Base-by-base conservation (phyloP, 495 filamentous ascomycete species). In the Lentithecium fluviatile region DNA sequence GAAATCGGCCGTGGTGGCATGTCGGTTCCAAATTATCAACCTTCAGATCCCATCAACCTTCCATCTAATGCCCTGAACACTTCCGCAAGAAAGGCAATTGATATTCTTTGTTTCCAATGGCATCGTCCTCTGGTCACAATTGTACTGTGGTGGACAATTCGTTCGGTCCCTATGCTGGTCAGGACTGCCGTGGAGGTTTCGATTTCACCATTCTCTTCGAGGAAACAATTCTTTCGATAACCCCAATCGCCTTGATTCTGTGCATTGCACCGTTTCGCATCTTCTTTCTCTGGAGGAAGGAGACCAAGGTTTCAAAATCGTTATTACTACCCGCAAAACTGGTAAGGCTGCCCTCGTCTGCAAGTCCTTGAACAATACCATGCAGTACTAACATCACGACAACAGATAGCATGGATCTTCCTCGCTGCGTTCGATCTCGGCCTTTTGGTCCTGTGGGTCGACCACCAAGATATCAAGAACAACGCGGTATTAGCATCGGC, bases 191-290 rank as follows among this genome's bases (percentile, higher is more conserved):
- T 17, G 55, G 56, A 38, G 66, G 66, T 0, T 69, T 69, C 42
- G 66, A 69, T 24, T 69, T 69, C 50, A 69, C 66, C 1, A 29
- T 69, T 3, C 36, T 65, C 10, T 69, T 69, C 37, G 62, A 66
- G 75, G 75, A 53, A 73, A 72, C 48, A 81, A 58, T 88, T 67
- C 84, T 88, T 52, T 88, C 86, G 64, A 84, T 82, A 32, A 19
- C 25, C 10, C 84, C 24, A 67, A 36, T 83, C 21, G 72, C 85
- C 24, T 67, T 86, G 26, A 60, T 81, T 19, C 56, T 65, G 20
- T 56, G 37, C n/a, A 46, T 65, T 46, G 49, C 46, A 32, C 78
- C 80, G 12, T 69, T 75, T 19, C 80, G 82, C 17, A 53, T 81
- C 2, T 69, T 73, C 53, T 76, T 75, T 52, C 75, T 85, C 0